Evolutionary conservation across 73 alveolate species (phyloP).

Genomic region (Paramecium octaurelia): DNA sequence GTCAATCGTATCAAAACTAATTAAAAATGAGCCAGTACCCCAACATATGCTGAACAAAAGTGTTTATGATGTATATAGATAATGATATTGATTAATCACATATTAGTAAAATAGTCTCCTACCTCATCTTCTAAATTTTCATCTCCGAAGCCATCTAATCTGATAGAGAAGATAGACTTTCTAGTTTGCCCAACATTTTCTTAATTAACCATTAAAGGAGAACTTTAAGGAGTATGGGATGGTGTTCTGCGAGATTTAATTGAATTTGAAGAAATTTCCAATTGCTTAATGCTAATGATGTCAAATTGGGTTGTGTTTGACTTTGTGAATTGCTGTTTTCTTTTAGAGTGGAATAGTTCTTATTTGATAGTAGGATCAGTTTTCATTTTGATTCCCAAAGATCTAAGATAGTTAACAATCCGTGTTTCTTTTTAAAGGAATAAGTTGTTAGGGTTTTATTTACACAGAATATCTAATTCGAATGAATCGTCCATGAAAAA

Average conservation of each 20-base stretch:
- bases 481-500: neutral
- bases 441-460: neutral
- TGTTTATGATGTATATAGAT: constrained; percentile 23
- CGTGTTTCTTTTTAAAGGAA: neutral
- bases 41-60: neutral
- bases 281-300: neutral
- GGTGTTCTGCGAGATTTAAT: neutral
- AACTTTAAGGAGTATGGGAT: neutral
- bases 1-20: neutral
- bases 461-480: neutral
- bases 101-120: neutral
- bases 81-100: neutral
- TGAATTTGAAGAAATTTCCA: neutral
- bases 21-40: constrained; percentile 1
- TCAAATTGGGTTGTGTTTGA: neutral
- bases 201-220: neutral
- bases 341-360: neutral
- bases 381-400: neutral
- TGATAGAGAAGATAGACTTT: neutral
- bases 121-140: neutral
- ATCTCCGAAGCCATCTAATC: neutral
- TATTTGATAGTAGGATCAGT: neutral
- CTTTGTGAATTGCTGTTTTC: neutral
- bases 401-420: neutral
- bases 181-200: neutral